Evolutionary conservation across 2,329 filamentous ascomycete species (phyloP), one percentile per base, ranked within the genome.

Genomic region (Neospermospora avenae): DNA sequence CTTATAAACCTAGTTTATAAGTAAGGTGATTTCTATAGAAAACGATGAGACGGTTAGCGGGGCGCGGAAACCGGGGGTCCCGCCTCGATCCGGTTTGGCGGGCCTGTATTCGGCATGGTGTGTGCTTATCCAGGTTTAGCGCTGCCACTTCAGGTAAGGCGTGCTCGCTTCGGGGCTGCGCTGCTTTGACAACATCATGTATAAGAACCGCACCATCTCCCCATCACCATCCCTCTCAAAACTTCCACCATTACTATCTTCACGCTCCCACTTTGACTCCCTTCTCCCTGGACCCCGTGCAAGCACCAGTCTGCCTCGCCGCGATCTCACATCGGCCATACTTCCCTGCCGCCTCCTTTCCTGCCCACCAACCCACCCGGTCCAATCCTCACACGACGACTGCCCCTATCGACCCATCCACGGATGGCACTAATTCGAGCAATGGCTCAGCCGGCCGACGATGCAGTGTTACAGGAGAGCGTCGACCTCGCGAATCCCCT

Each of bases 161-260:
- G 45, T 48, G 45, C 65, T 55, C 35, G 35, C 52, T 28, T 44
- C 35, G 5, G 28, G 28, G 28, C 28, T 4, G 28, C 28, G 28
- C 28, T 31, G 28, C 28, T 31, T 31, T 31, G 28, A 4, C 22
- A 35, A 54, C 31, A 18, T 54, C 31, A 20, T 41, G 16, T 54
- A 54, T 54, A 54, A 54, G 52, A 55, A 55, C 52, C 52, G 25
- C 52, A 25, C 20, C 37, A 13, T 25, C 22, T 41, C 39, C 37
- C 35, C 35, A 11, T 48, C 20, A 20, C 44, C 39, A 7, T 41
- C 13, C 39, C 39, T 41, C 7, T n/a, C 39, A 41, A n/a, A 13
- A n/a, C 39, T 41, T 18, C 39, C 39, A 41, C 18, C 39, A n/a
- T 41, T 18, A 41, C 39, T 41, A 41, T 7, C 39, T 41, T 41